Evolutionary conservation across 2,329 filamentous ascomycete species (phyloP).

Genomic region (Beauveria varroae): DNA sequence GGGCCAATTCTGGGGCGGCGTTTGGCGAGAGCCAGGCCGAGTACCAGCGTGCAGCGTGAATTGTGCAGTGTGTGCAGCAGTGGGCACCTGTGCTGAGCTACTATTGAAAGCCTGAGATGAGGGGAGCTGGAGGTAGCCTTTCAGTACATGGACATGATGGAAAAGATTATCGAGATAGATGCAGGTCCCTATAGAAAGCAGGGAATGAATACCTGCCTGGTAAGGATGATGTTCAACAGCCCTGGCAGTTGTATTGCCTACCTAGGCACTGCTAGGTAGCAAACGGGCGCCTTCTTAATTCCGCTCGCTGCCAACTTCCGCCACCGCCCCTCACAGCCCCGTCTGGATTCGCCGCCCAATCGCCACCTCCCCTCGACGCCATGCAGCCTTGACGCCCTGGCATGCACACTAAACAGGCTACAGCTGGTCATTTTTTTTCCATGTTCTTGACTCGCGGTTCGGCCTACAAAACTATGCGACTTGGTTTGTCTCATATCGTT

Average conservation of each 20-base stretch:
- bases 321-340: neutral
- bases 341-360: neutral
- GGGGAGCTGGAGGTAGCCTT: no score
- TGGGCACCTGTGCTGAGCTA: neutral
- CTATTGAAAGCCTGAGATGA: neutral
- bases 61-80: no score
- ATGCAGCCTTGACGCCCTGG: neutral
- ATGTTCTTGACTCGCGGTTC: neutral
- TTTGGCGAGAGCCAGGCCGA: slow-evolving; percentile 3
- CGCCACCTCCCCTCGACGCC: neutral
- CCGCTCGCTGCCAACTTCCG: neutral
- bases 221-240: neutral
- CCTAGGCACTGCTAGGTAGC: no score
- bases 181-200: no score
- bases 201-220: neutral
- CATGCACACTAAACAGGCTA: neutral
- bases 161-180: no score
- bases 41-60: neutral
- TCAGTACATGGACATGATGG: no score
- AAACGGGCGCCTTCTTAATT: no score
- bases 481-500: neutral
- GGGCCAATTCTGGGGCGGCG: neutral
- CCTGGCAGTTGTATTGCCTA: neutral
- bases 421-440: neutral
- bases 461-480: neutral